Percentiles rank a stretch among this genome's conserved stretches.
Evolutionary conservation across 2,329 filamentous ascomycete genomes (phyloP).

Genomic region (Neonectria sp.): DNA sequence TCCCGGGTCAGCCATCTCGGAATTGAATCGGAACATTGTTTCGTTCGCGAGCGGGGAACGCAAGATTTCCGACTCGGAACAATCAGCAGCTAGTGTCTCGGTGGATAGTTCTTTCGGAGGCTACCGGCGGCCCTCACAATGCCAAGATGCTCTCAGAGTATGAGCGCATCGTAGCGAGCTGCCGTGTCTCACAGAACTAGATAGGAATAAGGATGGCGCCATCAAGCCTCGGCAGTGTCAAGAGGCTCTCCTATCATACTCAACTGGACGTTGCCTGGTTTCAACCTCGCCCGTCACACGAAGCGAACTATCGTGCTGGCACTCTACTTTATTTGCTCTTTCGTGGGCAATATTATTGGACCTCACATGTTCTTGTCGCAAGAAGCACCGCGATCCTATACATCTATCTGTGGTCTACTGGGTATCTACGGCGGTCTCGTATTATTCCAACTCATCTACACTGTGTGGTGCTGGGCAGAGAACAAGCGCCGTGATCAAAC

Average conservation of each 20-base stretch:
- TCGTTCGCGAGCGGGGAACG: background rate
- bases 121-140: constrained; percentile 6
- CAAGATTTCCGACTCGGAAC: constrained; percentile 1
- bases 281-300: background rate
- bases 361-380: background rate
- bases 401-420: background rate
- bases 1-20: background rate
- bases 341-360: background rate
- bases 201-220: background rate
- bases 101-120: background rate
- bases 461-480: background rate
- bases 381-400: background rate
- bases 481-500: background rate
- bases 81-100: background rate
- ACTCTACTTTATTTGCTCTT: background rate
- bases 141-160: constrained; percentile 12
- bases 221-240: background rate
- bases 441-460: background rate
- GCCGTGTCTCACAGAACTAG: constrained; percentile 13
- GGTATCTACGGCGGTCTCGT: background rate
- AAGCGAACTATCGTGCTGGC: constrained; percentile 2
- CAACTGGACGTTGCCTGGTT: background rate
- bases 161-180: constrained; percentile 1
- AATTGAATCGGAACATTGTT: constrained; percentile 1
- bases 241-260: constrained; percentile 1